Percentiles rank a stretch among this genome's conserved stretches.
Evolutionary conservation across 139 green algal genomes (phyloP).

Genomic region (Chlamydomonas incerta): DNA sequence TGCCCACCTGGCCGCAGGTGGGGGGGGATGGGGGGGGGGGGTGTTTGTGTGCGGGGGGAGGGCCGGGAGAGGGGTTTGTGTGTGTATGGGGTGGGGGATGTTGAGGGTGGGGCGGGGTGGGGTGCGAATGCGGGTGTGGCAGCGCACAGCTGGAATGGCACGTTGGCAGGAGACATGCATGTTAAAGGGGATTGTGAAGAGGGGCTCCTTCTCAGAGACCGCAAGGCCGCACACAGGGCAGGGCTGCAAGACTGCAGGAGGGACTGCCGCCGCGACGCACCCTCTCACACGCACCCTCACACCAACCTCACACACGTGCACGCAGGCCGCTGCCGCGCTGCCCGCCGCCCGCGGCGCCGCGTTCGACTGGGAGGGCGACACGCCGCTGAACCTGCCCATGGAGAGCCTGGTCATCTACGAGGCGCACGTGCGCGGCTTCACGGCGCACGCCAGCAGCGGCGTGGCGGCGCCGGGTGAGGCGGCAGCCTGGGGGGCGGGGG

Average conservation of each 20-base stretch:
- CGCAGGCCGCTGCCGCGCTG: constrained; percentile 6
- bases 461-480: constrained; percentile 64
- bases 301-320: not conserved
- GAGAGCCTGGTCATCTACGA: constrained; percentile 98
- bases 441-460: constrained; percentile 70
- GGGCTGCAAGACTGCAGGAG: not conserved
- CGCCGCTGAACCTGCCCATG: constrained; percentile 79
- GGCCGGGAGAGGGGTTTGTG: not conserved
- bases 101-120: not conserved
- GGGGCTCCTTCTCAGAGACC: too few relatives aligned
- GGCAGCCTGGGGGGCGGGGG: not conserved
- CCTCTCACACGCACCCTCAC: not conserved
- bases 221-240: not conserved
- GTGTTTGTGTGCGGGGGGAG: not conserved
- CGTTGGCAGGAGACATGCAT: too few relatives aligned
- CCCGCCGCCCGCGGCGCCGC: constrained; percentile 11
- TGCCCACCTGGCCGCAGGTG: constrained; percentile 88
- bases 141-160: too few relatives aligned
- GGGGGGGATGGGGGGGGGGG: not conserved
- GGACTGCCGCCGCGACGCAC: too few relatives aligned
- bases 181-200: too few relatives aligned
- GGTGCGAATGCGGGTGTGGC: too few relatives aligned
- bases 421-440: constrained; percentile 97
- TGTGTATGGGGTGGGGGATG: too few relatives aligned
- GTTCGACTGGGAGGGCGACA: constrained; percentile 93